Evolutionary conservation across 2,329 filamentous ascomycete genomes (phyloP).

Genomic region (Talaromyces sp.): DNA sequence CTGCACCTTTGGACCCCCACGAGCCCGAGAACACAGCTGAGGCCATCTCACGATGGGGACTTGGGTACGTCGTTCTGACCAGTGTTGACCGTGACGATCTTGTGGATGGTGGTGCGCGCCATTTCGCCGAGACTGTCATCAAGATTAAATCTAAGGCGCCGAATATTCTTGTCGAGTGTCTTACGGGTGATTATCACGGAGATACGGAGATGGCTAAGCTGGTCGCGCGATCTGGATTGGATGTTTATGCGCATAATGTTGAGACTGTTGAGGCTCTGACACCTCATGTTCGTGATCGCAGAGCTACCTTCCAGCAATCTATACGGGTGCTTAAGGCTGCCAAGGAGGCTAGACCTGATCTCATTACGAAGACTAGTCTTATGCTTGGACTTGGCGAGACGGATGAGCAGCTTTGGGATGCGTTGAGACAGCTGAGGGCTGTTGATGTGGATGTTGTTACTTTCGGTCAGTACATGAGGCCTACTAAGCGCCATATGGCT

Average conservation of each 20-base stretch:
- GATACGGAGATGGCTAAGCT: slow-evolving; percentile 83
- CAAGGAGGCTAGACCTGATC: slow-evolving; percentile 72
- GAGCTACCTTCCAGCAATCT: slow-evolving; percentile 87
- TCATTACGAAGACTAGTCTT: slow-evolving; percentile 98
- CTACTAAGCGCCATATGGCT: slow-evolving; percentile 96
- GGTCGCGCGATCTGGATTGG: slow-evolving; percentile 84
- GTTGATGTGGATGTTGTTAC: slow-evolving; percentile 90
- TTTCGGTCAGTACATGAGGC: slow-evolving; percentile 99
- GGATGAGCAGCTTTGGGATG: slow-evolving; percentile 79
- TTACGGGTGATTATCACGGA: slow-evolving; percentile 80
- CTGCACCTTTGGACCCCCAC: slow-evolving; percentile 85
- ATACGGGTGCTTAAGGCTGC: slow-evolving; percentile 77
- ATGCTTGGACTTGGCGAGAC: slow-evolving; percentile 96
- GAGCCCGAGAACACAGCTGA: slow-evolving; percentile 97
- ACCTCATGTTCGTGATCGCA: slow-evolving; percentile 83
- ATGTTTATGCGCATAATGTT: slow-evolving; percentile 96
- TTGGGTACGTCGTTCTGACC: slow-evolving; percentile 95
- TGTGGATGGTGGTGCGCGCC: slow-evolving; percentile 79
- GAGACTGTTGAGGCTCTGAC: slow-evolving; percentile 93
- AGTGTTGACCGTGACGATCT: slow-evolving; percentile 93
- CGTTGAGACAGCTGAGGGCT: slow-evolving; percentile 77
- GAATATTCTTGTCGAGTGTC: slow-evolving; percentile 48
- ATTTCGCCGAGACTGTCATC: slow-evolving; percentile 91
- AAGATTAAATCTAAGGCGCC: slow-evolving; percentile 81
- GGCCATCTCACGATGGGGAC: slow-evolving; percentile 85